A percentile compares a stretch with the other conserved stretches of the same genome.
phyloP scores from a whole-genome alignment of 2,329 filamentous ascomycete species.

The Neonectria ditissima region DNA sequence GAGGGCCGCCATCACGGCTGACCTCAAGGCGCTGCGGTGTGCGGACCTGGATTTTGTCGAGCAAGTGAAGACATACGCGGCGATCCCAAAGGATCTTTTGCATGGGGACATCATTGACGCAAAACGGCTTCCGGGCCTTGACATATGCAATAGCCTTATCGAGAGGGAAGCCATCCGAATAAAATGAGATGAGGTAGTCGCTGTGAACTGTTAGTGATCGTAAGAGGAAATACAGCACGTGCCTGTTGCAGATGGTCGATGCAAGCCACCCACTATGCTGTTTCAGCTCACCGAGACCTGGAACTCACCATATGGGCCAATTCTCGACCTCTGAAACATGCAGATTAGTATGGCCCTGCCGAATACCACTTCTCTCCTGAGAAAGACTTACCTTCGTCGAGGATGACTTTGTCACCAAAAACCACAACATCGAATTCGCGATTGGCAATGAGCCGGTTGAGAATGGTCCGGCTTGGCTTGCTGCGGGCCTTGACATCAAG shows the following conservation, averaged over 20 bases:
- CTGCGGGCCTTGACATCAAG: constrained; percentile 95
- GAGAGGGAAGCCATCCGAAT: constrained; percentile 95
- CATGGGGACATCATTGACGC: constrained; percentile 97
- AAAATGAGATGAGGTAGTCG: constrained; percentile 98
- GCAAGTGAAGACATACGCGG: constrained; percentile 85
- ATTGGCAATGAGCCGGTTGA: constrained; percentile 90
- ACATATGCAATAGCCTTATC: constrained; percentile 98
- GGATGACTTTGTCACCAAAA: constrained; percentile 98
- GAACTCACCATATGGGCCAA: constrained; percentile 84
- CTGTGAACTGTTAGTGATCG: constrained; percentile 50
- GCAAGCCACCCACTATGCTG: constrained; percentile 46
- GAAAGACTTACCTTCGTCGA: constrained; percentile 80
- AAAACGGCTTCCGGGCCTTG: constrained; percentile 92
- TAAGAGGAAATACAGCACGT: constrained; percentile 41
- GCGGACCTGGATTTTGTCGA: constrained; percentile 90
- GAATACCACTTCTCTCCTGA: constrained; percentile 15
- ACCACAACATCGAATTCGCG: constrained; percentile 96
- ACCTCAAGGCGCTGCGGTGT: constrained; percentile 92
- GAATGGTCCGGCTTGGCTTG: constrained; percentile 95
- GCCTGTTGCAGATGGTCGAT: constrained; percentile 40
- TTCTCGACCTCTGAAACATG: constrained; percentile 79
- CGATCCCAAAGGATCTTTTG: constrained; percentile 98
- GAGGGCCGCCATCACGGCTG: constrained; percentile 90
- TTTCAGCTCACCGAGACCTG: constrained; percentile 50
- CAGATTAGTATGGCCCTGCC: constrained; percentile 27